Evolutionary conservation across 495 filamentous ascomycete genomes (phyloP).

Genomic region (Cairneyella variabilis): DNA sequence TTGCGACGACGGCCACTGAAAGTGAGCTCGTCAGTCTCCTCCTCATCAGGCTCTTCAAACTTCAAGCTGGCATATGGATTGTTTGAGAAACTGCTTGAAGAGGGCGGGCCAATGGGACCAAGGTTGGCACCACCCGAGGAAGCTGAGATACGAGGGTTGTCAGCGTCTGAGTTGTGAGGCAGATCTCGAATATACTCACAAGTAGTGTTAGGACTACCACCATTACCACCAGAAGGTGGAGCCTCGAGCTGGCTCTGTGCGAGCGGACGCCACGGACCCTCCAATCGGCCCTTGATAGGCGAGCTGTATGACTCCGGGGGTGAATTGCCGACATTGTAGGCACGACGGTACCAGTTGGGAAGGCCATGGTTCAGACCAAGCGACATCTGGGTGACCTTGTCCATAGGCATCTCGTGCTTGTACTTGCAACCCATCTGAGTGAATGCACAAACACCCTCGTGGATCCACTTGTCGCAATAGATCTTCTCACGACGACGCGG

Average conservation of each 20-base stretch:
- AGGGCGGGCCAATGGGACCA: no score
- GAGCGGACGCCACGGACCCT: neutral
- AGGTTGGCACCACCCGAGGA: no score
- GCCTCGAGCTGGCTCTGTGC: neutral
- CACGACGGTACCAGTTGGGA: constrained; percentile 46
- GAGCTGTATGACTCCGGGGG: neutral
- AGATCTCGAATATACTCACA: no score
- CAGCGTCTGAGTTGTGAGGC: no score
- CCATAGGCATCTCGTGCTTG: constrained; percentile 81
- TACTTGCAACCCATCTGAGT: constrained; percentile 80
- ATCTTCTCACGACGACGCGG: constrained; percentile 50
- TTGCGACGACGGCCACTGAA: neutral
- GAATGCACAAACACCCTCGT: constrained; percentile 79
- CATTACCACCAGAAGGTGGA: no score
- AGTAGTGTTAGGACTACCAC: no score
- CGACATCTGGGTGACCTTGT: constrained; percentile 50
- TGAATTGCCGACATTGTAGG: neutral
- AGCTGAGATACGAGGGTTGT: no score
- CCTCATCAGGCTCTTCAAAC: neutral
- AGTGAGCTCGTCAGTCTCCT: neutral
- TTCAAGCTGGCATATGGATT: no score
- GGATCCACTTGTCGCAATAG: constrained; percentile 86
- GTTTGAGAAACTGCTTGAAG: no score
- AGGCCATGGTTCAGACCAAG: constrained; percentile 58
- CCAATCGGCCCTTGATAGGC: neutral